These are phyloP conservation scores for Penicillium sclerotigenum DNA, from an alignment of 2,329 filamentous ascomycete species.

Conservation along the genomic window DNA sequence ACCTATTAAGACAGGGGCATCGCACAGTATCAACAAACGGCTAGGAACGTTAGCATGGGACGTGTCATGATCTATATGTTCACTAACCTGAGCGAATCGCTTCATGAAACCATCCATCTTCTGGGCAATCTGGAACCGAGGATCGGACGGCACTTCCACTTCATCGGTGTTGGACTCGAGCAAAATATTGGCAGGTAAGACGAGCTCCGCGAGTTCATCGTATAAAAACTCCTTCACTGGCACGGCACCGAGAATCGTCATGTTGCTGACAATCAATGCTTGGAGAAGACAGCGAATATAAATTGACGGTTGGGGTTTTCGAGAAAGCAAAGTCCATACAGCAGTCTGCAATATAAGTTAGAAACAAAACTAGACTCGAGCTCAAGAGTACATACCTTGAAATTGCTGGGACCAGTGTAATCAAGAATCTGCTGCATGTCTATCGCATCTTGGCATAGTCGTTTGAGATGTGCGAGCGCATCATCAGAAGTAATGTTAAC, in stretches of 20 bases:
- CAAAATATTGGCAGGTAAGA: constrained; percentile 68
- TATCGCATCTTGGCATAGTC: constrained; percentile 68
- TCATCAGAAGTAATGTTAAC: constrained; percentile 71
- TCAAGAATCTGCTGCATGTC: constrained; percentile 66
- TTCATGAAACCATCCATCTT: constrained; percentile 68
- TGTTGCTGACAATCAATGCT: constrained; percentile 69
- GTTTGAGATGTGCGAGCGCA: constrained; percentile 66
- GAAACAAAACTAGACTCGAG: constrained; percentile 5
- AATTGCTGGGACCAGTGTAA: constrained; percentile 65
- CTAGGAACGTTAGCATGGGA: constrained; percentile 43
- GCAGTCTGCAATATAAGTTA: constrained; percentile 56
- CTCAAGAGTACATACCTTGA: constrained; percentile 54
- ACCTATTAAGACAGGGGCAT: constrained; percentile 83
- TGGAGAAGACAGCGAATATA: constrained; percentile 80
- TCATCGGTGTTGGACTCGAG: constrained; percentile 72
- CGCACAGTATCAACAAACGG: constrained; percentile 81
- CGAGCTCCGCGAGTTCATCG: constrained; percentile 73
- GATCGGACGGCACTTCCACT: constrained; percentile 70
- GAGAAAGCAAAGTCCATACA: constrained; percentile 69
- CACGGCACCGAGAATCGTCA: constrained; percentile 64
- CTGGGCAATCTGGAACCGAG: constrained; percentile 68
- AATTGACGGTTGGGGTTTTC: constrained; percentile 76
- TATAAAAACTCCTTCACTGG: constrained; percentile 73
- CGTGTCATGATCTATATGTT: neutral
- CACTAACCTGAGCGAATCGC: constrained; percentile 48